These are phyloP conservation scores for Rosa hybrid DNA, from an alignment of 331 rosid species.

Conservation along the genomic window DNA sequence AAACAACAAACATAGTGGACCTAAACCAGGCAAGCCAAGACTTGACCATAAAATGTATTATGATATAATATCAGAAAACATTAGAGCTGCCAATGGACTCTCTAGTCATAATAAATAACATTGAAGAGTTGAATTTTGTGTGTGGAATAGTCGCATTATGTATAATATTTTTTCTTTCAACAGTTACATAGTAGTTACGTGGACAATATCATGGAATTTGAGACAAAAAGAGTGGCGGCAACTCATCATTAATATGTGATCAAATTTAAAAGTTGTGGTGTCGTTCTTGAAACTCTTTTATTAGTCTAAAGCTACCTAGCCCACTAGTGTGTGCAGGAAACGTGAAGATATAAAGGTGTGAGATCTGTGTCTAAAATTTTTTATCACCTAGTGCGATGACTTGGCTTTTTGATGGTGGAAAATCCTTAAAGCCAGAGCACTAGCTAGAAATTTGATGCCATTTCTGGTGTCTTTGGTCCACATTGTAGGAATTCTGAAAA, in stretches of 20 bases:
- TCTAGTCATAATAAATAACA: too few relatives aligned
- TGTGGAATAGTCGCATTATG: too few relatives aligned
- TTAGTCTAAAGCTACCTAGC: not conserved
- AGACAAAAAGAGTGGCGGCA: not conserved
- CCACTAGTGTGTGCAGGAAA: not conserved
- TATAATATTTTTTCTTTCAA: too few relatives aligned
- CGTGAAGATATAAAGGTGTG: not conserved
- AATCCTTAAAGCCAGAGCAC: not conserved
- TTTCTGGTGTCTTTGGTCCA: not conserved
- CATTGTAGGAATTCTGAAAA: not conserved
- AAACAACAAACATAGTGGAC: too few relatives aligned
- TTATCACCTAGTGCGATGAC: not conserved
- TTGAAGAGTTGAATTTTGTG: too few relatives aligned
- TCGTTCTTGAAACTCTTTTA: not conserved
- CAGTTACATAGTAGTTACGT: too few relatives aligned
- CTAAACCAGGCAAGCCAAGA: too few relatives aligned
- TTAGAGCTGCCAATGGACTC: too few relatives aligned
- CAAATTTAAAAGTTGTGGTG: not conserved
- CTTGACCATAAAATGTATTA: too few relatives aligned
- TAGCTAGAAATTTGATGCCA: constrained; percentile 11
- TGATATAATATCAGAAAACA: too few relatives aligned
- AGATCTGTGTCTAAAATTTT: not conserved
- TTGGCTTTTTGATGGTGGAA: not conserved
- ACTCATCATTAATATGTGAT: not conserved
- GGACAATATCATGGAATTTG: too few relatives aligned